Evolutionary conservation across 495 filamentous ascomycete species (phyloP), one percentile per base, ranked within the genome.

Genomic region (Aspergillus cristatus): DNA sequence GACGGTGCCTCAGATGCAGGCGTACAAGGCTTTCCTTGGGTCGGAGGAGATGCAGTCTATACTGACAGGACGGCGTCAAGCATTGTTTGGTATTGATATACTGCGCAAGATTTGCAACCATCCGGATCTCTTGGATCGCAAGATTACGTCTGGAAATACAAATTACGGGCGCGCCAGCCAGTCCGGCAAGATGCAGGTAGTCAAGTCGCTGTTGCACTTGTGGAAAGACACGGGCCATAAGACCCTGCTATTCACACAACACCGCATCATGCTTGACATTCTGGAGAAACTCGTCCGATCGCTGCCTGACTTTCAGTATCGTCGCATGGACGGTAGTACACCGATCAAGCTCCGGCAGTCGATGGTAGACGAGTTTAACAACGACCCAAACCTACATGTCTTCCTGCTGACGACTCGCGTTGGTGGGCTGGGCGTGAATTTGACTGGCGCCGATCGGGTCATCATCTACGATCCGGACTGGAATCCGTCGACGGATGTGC

Each of bases 401-500:
- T 97, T 98, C 59, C 67, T 98, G 15, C 69, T 97, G 8, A 96
- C 91, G 0, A 97, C 91, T 3, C 90, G 87, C 53, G 93, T 96
- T 18, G 91, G 91, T 22, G 91, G 91, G 1, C 71, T 98, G 24
- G 91, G 91, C 4, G 76, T 94, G 32, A 98, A 98, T 48, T 64
- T 98, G 11, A 97, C 91, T 6, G 90, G 91, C 4, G 91, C 91
- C 1, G 84, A 94, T 57, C 82, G 91, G 16, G 87, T 98, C 38
- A 93, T 98, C 53, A 94, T 98, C 38, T 98, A 84, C 45, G 91
- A 98, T 51, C 91, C 91, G 0, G 90, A 98, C 55, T 98, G 91
- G 91, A 96, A 98, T 56, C 87, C 86, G 7, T 91, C 86, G 1
- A 95, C 85, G 1, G 88, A 96, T 50, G 66, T 90, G 18, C 90